Percentiles rank a stretch among this genome's conserved stretches.
Evolutionary conservation across 108 stramenopile genomes (phyloP).

Genomic region (Nannochloropsis gaditana): DNA sequence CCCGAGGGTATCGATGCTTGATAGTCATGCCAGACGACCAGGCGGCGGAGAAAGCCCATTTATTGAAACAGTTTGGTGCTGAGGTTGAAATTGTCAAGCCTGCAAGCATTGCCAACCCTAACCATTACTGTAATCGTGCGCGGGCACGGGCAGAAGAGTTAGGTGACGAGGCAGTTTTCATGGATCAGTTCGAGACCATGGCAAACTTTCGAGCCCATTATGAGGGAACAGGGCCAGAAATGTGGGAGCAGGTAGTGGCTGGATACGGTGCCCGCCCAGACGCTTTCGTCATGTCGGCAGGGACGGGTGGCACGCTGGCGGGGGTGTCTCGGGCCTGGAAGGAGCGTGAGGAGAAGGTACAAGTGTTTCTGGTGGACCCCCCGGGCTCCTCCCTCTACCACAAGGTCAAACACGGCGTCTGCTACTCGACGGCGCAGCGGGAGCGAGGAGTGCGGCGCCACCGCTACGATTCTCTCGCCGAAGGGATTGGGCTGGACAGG

Average conservation of each 20-base stretch:
- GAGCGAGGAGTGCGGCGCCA: constrained; percentile 71
- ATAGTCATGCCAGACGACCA: constrained; percentile 94
- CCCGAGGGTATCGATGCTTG: constrained; percentile 70
- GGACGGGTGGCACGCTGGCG: constrained; percentile 89
- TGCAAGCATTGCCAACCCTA: constrained; percentile 78
- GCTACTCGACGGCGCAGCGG: constrained; percentile 72
- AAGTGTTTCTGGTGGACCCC: constrained; percentile 79
- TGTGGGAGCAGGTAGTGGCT: constrained; percentile 60
- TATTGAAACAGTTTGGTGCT: constrained; percentile 68
- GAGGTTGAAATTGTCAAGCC: constrained; percentile 72
- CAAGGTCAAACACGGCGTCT: constrained; percentile 79
- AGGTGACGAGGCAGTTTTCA: constrained; percentile 66
- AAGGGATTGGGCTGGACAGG: constrained; percentile 92
- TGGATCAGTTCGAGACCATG: constrained; percentile 90
- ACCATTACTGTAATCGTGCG: constrained; percentile 82
- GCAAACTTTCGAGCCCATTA: constrained; percentile 79
- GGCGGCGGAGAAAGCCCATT: constrained; percentile 69
- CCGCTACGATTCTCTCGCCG: constrained; percentile 89
- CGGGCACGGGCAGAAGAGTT: constrained; percentile 57
- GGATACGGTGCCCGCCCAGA: constrained; percentile 54
- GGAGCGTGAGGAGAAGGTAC: constrained; percentile 42
- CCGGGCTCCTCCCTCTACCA: constrained; percentile 79
- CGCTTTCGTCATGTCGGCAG: constrained; percentile 91
- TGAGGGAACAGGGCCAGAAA: constrained; percentile 76
- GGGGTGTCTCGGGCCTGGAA: constrained; percentile 75